Percentiles rank a stretch among this genome's conserved stretches.
phyloP scores from a whole-genome alignment of 2,329 filamentous ascomycete species.

The Myriosclerotinia scirpicola region DNA sequence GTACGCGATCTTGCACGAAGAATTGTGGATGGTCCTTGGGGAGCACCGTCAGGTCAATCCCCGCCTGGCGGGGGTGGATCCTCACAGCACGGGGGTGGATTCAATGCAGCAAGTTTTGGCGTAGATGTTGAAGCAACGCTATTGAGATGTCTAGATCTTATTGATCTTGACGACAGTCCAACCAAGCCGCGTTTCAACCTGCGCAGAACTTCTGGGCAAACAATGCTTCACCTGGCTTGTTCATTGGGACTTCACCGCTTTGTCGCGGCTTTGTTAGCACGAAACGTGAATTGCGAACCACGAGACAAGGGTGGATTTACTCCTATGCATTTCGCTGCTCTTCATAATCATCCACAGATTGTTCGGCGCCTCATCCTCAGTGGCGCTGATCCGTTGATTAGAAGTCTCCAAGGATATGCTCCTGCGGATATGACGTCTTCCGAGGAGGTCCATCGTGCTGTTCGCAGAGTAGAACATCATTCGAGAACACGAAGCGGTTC shows the following conservation, averaged over 20 bases:
- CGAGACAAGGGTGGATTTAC: constrained; percentile 79
- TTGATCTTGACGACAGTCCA: constrained; percentile 74
- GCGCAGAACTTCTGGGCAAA: constrained; percentile 66
- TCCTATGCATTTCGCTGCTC: constrained; percentile 76
- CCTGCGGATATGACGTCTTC: constrained; percentile 70
- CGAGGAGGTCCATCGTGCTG: constrained; percentile 60
- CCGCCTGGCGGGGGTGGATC: constrained; percentile 48
- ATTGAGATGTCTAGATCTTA: constrained; percentile 72
- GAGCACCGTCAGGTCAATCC: constrained; percentile 45
- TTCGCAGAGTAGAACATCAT: constrained; percentile 61
- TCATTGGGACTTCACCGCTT: constrained; percentile 74
- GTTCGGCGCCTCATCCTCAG: constrained; percentile 71
- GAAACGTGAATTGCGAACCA: constrained; percentile 74
- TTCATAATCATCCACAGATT: constrained; percentile 74
- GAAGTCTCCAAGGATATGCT: constrained; percentile 68
- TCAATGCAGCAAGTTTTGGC: constrained; percentile 43
- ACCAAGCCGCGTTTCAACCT: constrained; percentile 67
- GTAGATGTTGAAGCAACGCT: constrained; percentile 48
- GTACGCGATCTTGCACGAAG: constrained; percentile 61
- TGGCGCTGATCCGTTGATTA: constrained; percentile 69
- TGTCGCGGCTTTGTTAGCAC: constrained; percentile 71
- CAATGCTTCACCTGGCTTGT: constrained; percentile 77
- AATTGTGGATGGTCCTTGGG: constrained; percentile 57
- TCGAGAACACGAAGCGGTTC: constrained; percentile 66
- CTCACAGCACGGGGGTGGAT: constrained; percentile 45